Evolutionary conservation across 495 filamentous ascomycete genomes (phyloP), one percentile per base, ranked within the genome.

Genomic region (Pseudevernia furfuracea): DNA sequence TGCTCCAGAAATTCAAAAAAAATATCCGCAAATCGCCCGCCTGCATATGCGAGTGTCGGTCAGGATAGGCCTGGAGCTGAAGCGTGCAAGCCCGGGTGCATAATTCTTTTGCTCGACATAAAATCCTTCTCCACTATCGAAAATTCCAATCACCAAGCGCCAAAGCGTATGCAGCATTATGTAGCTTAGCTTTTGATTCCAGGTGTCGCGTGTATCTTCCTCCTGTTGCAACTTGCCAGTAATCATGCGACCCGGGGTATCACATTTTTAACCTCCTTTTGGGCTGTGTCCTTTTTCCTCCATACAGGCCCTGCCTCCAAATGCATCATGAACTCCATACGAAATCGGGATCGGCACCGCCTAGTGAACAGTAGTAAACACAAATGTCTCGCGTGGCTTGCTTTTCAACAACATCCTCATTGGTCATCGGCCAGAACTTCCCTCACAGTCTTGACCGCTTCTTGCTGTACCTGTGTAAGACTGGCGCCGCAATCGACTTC

Each of bases 401-500:
- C 34, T 34, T 52, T 41, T 1, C 12, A 23, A 8, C 4, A 23
- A 36, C 30, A 8, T 49, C 36, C 43, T 71, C 59, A 70, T 59
- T 65, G 58, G 43, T 71, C 70, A 32, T 74, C 65, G 19, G 62
- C 70, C 30, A 74, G 28, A 15, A 67, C 65, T 25, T 69, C 66
- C 38, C 62, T 55, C 3, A 71, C 67, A 9, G 67, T 72, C 48
- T 71, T 66, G 25, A 88, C 87, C 67, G 82, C 78, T 48, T 80
- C 74, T 23, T 77, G 76, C 77, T 89, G 81, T 41, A 97, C 91
- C 56, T 85, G 80, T 30, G 82, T 83, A 64, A 81, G 74, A 15
- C 83, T 74, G 2, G 80, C 84, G 66, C 82, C 82, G 46, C 94
- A 92, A 76, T 96, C 89, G 53, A 98, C 80, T 56, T 82, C 85